phyloP scores from a whole-genome alignment of 768 basidiomycete genomes.

The Tricholoma flavovirens region DNA sequence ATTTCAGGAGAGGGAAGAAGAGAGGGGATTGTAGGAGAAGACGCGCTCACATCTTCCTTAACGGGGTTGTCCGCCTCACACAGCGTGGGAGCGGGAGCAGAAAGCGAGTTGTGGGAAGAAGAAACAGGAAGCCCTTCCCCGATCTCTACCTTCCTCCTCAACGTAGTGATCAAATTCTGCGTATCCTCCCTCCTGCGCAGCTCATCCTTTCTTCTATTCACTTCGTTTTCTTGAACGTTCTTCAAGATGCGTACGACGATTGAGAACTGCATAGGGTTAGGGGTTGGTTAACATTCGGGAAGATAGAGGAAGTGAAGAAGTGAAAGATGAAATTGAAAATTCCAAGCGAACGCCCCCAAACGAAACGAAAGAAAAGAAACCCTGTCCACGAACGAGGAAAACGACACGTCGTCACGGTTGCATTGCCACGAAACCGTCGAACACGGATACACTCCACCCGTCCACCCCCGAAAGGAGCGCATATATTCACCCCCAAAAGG shows the following conservation, averaged over 20 bases:
- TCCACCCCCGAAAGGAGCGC: too few relatives aligned
- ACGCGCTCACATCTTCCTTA: not conserved
- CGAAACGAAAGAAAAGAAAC: too few relatives aligned
- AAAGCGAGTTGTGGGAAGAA: conserved; percentile 7
- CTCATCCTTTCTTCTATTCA: not conserved
- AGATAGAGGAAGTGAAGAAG: not conserved
- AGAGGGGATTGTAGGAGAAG: conserved; percentile 6
- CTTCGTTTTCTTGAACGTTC: not conserved
- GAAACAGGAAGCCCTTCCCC: not conserved
- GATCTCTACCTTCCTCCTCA: too few relatives aligned
- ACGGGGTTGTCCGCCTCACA: not conserved
- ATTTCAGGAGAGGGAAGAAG: too few relatives aligned
- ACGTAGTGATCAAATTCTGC: not conserved
- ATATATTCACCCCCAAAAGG: not conserved
- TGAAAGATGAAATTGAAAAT: not conserved
- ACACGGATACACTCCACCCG: too few relatives aligned
- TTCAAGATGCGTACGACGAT: not conserved
- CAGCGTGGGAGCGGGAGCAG: too few relatives aligned
- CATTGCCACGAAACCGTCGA: too few relatives aligned
- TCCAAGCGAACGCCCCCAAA: too few relatives aligned
- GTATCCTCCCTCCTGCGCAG: not conserved
- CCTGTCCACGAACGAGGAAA: not conserved
- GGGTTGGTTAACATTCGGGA: too few relatives aligned
- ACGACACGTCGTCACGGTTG: not conserved
- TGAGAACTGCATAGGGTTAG: not conserved